Base-by-base conservation (phyloP, 495 filamentous ascomycete species). In the Lentithecium fluviatile region DNA sequence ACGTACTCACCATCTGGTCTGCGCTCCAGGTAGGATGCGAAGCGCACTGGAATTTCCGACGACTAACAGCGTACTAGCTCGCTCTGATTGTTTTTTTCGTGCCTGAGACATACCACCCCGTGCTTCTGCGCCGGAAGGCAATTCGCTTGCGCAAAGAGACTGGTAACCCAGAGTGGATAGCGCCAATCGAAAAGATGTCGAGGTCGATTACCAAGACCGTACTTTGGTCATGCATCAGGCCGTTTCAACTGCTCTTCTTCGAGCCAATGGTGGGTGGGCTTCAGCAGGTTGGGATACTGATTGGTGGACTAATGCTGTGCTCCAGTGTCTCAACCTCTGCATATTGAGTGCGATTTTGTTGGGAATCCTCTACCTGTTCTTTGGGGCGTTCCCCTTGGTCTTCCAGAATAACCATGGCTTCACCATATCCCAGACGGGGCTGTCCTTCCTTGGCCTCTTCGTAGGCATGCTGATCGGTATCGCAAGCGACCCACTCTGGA, bases 351-450 rank as follows among this genome's bases (percentile, higher is more conserved):
- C 92, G 24, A 80, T 97, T 20, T 77, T 97, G 10, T 78, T 97
- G 0, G 94, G 91, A 10, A 85, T 96, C 34, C 75, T 97, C 0
- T 97, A 98, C 67, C 83, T 98, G 6, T 98, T 97, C 77, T 96
- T 98, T 71, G 91, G 93, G 8, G 92, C 92, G 0, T 97, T 96
- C 69, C 82, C 89, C 8, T 73, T 96, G 37, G 85, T 96, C 20
- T 98, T 97, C 70, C 66, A 77, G 17, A 79, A 83, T 32, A 85
- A 88, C 49, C 88, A 97, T 73, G 85, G 83, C 32, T 88, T 98
- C 71, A 83, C 82, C 19, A 77, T 94, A 2, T 92, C 87, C 81
- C 88, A 95, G 71, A 78, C 85, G 2, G 93, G 94, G 7, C 73
- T 94, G 32, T 85, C 83, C 38, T 97, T 97, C 72, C 72, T 91